Conservation (phyloP, 305 asterid genomes). For the Galium porrigens region DNA sequence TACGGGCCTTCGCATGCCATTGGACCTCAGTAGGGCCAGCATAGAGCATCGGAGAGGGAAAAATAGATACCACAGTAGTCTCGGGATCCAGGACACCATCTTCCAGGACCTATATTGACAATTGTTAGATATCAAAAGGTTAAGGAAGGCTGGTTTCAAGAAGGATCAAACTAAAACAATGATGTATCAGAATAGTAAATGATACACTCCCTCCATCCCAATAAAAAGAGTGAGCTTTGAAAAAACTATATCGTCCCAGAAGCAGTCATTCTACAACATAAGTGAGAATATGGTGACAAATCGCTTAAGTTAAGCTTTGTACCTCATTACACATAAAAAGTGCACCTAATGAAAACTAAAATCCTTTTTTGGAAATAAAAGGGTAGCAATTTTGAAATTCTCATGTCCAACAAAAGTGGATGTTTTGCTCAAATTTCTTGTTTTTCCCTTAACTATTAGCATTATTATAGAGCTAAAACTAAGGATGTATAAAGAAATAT, state of each 20-base stretch:
- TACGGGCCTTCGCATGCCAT: constrained; percentile 95
- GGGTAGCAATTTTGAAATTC: background rate
- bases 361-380: background rate
- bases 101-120: constrained; percentile 50
- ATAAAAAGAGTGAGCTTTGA: no score
- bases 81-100: constrained; percentile 85
- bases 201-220: no score
- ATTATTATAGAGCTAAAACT: background rate
- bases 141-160: background rate
- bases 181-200: background rate
- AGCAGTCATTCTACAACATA: background rate
- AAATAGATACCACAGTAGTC: constrained; percentile 80
- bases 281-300: no score
- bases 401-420: background rate
- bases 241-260: background rate
- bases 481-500: background rate
- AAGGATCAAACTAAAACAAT: background rate
- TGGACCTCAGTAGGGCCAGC: constrained; percentile 99
- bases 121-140: background rate
- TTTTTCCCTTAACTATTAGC: background rate
- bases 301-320: no score
- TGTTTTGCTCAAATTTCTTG: background rate
- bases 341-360: background rate
- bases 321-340: background rate
- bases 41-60: constrained; percentile 93